phyloP scores from a whole-genome alignment of 805 yeast species.

The Priceomyces castillae region DNA sequence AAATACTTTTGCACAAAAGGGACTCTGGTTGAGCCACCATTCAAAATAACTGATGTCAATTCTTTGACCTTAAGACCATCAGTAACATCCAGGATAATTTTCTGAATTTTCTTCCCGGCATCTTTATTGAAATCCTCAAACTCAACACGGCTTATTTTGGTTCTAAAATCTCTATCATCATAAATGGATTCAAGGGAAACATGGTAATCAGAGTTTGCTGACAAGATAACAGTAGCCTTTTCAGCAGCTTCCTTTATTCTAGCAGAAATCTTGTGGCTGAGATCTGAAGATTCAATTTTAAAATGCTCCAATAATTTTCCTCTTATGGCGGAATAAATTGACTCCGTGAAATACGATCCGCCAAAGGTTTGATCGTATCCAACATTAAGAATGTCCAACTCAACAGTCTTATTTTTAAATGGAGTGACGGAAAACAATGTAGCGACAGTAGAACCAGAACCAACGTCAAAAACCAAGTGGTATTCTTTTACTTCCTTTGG shows the following conservation, averaged over 20 bases:
- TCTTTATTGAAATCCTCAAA: conserved; percentile 60
- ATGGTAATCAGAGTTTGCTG: conserved; percentile 82
- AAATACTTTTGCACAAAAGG: conserved; percentile 78
- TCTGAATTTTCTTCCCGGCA: conserved; percentile 42
- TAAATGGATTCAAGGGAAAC: conserved; percentile 72
- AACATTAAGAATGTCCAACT: conserved; percentile 65
- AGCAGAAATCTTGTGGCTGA: conserved; percentile 60
- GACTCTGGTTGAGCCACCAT: conserved; percentile 90
- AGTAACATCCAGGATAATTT: conserved; percentile 57
- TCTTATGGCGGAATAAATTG: conserved; percentile 58
- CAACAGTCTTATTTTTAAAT: conserved; percentile 37
- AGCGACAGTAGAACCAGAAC: conserved; percentile 88
- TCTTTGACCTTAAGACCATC: conserved; percentile 18
- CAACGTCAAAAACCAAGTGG: conserved; percentile 82
- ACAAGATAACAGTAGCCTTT: conserved; percentile 78
- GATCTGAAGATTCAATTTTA: conserved; percentile 35
- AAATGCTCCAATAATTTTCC: conserved; percentile 52
- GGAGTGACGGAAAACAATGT: conserved; percentile 69
- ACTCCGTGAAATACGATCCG: conserved; percentile 70
- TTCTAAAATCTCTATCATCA: conserved; percentile 71
- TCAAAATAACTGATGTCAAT: conserved; percentile 65
- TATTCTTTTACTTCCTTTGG: conserved; percentile 42
- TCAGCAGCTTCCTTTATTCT: conserved; percentile 82
- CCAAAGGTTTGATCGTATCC: conserved; percentile 69
- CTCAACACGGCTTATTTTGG: conserved; percentile 70